Base-by-base conservation (phyloP, 805 yeast species). In the Saturnispora zaruensis region DNA sequence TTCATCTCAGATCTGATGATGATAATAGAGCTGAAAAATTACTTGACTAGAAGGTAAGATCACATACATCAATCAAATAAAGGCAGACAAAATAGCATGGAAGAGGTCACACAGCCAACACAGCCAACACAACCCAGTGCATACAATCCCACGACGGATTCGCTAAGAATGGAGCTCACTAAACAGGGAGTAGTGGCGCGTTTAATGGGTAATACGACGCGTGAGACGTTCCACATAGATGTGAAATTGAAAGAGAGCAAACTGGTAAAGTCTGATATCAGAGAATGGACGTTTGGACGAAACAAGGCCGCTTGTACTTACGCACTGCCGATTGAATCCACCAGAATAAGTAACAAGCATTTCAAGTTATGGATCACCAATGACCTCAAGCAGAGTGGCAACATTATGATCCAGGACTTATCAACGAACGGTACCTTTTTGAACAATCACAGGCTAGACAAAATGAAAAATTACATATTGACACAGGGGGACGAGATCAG, bases 361-460 rank as follows among this genome's bases (percentile, higher is more conserved):
- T 78, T 77, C 53, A 67, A 66, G 62, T 69, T 90, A 6, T 80
- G 89, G 84, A 72, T 82, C 56, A 49, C 44, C n/a, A 32, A 25
- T 21, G 48, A 44, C 24, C 23, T 48, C 13, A 44, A 51, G 21
- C 46, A 53, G 23, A 47, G 51, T 24, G 48, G 56, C 25, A 62
- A 62, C 38, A 40, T 64, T 32, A 77, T 82, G 82, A 71, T 82
- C 50, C 79, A 77, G 62, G 97, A 90, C 65, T 66, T 74, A 2
- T 85, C 96, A 1, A 91, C 98, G 2, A 93, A 93, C 68, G 99
- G 99, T 6, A 93, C 99, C 0, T 84, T 79, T 72, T 68, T 91
- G 44, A 93, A 91, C 68, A 82, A 82, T 30, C 74, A 74, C 36
- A 73, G 87, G 46, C 66, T 91, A 18, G 87, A 82, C 23, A 85